Percentiles rank a stretch among this genome's conserved stretches.
Evolutionary conservation across 441 rosid species (phyloP).

Genomic region (Pelargonium fulgidum): DNA sequence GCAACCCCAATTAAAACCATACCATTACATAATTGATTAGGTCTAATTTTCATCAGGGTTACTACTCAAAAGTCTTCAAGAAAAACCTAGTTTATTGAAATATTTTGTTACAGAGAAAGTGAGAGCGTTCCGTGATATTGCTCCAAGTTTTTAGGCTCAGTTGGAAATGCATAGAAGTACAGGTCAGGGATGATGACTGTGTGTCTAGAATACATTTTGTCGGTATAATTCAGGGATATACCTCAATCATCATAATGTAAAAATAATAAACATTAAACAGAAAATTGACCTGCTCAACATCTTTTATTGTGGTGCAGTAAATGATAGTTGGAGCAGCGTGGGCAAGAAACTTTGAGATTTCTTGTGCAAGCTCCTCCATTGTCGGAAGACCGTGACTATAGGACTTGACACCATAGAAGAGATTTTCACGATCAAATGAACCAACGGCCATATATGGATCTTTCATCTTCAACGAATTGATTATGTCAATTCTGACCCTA

Average conservation of each 20-base stretch:
- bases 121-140: background rate
- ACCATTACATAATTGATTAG: background rate
- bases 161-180: conserved; percentile 7
- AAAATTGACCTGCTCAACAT: conserved; percentile 36
- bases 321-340: conserved; percentile 33
- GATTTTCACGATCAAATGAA: conserved; percentile 47
- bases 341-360: conserved; percentile 31
- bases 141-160: background rate
- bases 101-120: background rate
- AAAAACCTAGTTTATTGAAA: conserved; percentile 1
- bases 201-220: background rate
- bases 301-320: conserved; percentile 45
- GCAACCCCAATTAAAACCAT: background rate
- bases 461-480: conserved; percentile 37
- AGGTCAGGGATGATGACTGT: background rate
- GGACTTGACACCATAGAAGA: conserved; percentile 45
- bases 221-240: background rate
- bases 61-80: conserved; percentile 2
- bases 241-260: background rate
- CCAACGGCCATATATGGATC: conserved; percentile 42
- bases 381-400: conserved; percentile 28
- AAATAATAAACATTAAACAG: background rate
- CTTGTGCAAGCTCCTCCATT: conserved; percentile 38
- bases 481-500: conserved; percentile 42
- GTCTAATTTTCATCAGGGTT: background rate